These are phyloP conservation scores for Acrocalymma vagum DNA, from an alignment of 2,329 filamentous ascomycete genomes.

Conservation along the genomic window DNA sequence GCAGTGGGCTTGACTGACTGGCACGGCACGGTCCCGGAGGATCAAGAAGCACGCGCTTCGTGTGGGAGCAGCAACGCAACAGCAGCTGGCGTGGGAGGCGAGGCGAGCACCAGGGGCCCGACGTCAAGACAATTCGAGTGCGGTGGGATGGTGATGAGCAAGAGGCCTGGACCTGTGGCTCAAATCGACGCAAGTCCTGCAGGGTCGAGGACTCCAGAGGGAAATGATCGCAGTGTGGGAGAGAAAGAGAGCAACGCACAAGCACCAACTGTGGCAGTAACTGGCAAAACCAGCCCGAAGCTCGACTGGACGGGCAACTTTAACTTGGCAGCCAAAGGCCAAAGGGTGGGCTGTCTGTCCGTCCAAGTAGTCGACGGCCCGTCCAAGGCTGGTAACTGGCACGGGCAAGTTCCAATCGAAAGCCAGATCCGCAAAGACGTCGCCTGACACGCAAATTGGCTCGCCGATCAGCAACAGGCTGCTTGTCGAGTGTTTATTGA, in stretches of 20 bases:
- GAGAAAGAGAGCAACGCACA: too few species aligned
- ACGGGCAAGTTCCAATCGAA: too few species aligned
- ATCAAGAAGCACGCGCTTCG: too few species aligned
- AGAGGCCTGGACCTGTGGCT: constrained; percentile 28
- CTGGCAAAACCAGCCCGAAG: constrained; percentile 24
- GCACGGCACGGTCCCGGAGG: too few species aligned
- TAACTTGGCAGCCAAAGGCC: constrained; percentile 6
- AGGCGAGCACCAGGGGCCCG: constrained; percentile 12
- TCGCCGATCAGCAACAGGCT: too few species aligned
- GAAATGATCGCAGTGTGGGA: constrained; percentile 30
- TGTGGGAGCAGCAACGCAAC: constrained; percentile 21
- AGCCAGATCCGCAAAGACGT: too few species aligned
- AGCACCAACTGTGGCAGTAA: too few species aligned
- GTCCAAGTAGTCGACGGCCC: too few species aligned
- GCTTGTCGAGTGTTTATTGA: too few species aligned
- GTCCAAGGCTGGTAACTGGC: too few species aligned
- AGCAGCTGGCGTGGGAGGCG: constrained; percentile 9
- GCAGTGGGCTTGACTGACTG: constrained; percentile 22
- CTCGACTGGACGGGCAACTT: constrained; percentile 16
- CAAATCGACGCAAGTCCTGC: constrained; percentile 33
- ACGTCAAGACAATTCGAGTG: constrained; percentile 9
- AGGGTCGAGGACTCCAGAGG: constrained; percentile 32
- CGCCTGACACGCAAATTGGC: constrained; percentile 35
- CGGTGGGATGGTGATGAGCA: too few species aligned
- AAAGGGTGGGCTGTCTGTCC: constrained; percentile 11